Percentiles rank a stretch among this genome's conserved stretches.
phyloP scores from a whole-genome alignment of 192 early-diverging fungal genomes.

The Coemansia sp. region DNA sequence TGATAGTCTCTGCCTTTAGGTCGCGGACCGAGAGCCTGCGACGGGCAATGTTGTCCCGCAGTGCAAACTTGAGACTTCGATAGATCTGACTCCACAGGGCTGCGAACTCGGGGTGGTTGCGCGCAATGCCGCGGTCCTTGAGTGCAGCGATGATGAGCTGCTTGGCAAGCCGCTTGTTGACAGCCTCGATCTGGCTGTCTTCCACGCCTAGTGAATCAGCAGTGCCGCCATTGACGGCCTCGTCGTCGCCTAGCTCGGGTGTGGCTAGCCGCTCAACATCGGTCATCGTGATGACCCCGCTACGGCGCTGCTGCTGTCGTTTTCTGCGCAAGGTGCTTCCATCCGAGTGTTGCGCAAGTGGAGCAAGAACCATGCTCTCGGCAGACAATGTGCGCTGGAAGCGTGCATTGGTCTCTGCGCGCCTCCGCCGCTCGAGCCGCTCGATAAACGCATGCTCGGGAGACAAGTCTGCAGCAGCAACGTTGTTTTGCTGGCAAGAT shows the following conservation, averaged over 20 bases:
- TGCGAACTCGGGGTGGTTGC: constrained; percentile 46
- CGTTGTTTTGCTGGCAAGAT: too few species aligned
- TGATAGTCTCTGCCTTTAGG: constrained; percentile 39
- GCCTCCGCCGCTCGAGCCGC: constrained; percentile 15
- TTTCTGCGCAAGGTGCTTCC: constrained; percentile 6
- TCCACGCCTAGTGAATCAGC: too few species aligned
- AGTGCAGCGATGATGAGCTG: constrained; percentile 51
- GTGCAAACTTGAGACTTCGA: constrained; percentile 50
- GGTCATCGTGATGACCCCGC: constrained; percentile 38
- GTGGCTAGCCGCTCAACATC: constrained; percentile 40
- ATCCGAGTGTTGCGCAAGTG: not conserved
- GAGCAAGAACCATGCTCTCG: constrained; percentile 17
- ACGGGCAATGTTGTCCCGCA: constrained; percentile 33
- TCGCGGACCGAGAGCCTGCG: constrained; percentile 23
- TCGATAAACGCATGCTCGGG: constrained; percentile 29
- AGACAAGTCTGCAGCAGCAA: not conserved
- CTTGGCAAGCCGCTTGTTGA: constrained; percentile 49
- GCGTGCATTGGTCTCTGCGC: constrained; percentile 23
- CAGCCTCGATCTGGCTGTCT: constrained; percentile 11
- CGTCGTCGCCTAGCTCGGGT: not conserved
- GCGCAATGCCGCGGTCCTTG: constrained; percentile 41
- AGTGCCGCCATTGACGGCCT: not conserved
- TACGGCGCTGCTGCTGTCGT: constrained; percentile 9
- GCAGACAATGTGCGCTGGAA: constrained; percentile 42
- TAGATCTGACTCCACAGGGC: constrained; percentile 55